phyloP scores from a whole-genome alignment of 2,329 filamentous ascomycete species.

The Dactylellina drechsleri region DNA sequence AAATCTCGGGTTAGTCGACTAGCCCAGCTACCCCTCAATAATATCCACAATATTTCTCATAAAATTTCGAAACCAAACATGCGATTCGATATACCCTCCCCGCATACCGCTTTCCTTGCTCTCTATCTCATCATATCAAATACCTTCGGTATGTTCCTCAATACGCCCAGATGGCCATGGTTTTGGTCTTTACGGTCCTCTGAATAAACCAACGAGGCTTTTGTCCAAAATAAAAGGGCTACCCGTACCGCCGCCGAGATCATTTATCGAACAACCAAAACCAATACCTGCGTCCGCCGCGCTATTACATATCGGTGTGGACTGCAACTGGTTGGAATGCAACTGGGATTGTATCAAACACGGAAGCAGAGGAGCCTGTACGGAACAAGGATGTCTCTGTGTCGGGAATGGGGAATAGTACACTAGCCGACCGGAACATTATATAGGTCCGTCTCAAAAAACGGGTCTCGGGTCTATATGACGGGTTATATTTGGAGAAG shows the following conservation, averaged over 20 bases:
- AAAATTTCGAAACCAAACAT: not conserved
- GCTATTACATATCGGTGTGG: not conserved
- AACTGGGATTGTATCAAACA: not conserved
- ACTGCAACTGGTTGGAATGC: not conserved
- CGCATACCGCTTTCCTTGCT: constrained; percentile 1
- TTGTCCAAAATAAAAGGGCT: not conserved
- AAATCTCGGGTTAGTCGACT: too few relatives aligned
- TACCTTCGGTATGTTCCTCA: constrained; percentile 7
- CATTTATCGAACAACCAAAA: not conserved
- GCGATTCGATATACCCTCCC: constrained; percentile 3
- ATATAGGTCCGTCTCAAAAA: too few relatives aligned
- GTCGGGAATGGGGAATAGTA: not conserved
- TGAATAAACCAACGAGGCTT: not conserved
- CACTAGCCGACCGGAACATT: too few relatives aligned
- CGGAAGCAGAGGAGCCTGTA: not conserved
- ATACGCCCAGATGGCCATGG: not conserved
- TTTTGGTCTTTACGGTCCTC: not conserved
- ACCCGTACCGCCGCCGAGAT: not conserved
- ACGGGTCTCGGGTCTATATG: too few relatives aligned
- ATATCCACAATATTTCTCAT: too few relatives aligned
- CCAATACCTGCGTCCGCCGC: not conserved
- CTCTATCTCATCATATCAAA: constrained; percentile 2
- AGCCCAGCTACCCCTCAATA: too few relatives aligned
- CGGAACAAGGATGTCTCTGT: constrained; percentile 6
- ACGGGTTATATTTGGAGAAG: too few relatives aligned